Conservation (phyloP, 2,329 filamentous ascomycete genomes). For the Ophiosphaerella narmari region DNA sequence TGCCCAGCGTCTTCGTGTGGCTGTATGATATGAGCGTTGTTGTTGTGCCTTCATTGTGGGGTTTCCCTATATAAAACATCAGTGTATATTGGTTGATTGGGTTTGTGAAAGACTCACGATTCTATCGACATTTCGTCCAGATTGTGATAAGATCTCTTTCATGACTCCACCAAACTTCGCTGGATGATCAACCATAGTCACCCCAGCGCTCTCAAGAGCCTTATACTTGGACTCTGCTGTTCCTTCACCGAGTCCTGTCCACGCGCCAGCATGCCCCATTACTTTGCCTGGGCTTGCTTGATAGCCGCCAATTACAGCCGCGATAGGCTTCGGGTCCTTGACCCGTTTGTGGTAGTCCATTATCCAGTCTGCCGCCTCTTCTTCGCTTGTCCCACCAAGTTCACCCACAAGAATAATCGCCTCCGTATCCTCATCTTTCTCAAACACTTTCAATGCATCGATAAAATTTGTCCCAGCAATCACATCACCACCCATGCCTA, state of each 20-base stretch:
- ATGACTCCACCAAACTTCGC: conserved; percentile 73
- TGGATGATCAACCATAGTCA: conserved; percentile 74
- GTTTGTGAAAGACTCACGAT: conserved; percentile 33
- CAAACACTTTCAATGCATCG: conserved; percentile 70
- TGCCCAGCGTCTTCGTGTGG: conserved; percentile 17
- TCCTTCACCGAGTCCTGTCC: conserved; percentile 68
- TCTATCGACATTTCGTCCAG: conserved; percentile 47
- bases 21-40: conserved; percentile 55
- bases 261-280: conserved; percentile 82
- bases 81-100: not conserved
- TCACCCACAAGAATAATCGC: conserved; percentile 76
- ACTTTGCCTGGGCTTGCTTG: conserved; percentile 66
- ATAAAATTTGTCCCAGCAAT: conserved; percentile 75
- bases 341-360: conserved; percentile 64
- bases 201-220: conserved; percentile 68
- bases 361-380: conserved; percentile 76
- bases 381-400: conserved; percentile 70
- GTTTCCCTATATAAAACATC: conserved; percentile 30
- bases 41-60: conserved; percentile 49
- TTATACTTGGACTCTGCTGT: conserved; percentile 68
- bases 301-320: conserved; percentile 71
- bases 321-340: conserved; percentile 72
- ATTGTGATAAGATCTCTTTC: conserved; percentile 61
- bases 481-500: conserved; percentile 78
- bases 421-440: conserved; percentile 69